Conservation (phyloP, 177 flowering plant genomes). For the Vitis hybrid region DNA sequence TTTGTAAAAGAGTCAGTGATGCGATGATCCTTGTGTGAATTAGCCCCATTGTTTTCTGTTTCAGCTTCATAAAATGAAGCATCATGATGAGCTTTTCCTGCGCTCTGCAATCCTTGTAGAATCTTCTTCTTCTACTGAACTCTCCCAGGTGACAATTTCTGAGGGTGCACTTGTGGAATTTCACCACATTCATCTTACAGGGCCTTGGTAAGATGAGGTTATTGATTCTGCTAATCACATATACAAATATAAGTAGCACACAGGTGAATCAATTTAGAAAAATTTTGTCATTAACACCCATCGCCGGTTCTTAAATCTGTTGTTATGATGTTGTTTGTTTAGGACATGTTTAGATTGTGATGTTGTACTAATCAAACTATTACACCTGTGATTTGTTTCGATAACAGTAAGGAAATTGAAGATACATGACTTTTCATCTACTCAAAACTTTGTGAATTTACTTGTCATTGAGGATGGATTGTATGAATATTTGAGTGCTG, state of each 20-base stretch:
- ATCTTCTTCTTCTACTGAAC: background rate
- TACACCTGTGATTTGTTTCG: no score
- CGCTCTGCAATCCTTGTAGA: background rate
- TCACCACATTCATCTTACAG: background rate
- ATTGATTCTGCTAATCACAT: background rate
- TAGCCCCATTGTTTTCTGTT: background rate
- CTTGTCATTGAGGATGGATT: no score
- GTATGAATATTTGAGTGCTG: no score
- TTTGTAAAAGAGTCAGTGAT: slow-evolving; percentile 86
- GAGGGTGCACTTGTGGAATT: background rate
- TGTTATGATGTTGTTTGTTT: no score
- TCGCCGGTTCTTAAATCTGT: no score
- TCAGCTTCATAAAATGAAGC: slow-evolving; percentile 2
- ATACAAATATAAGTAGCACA: background rate
- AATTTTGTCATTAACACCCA: background rate
- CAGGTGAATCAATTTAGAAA: background rate
- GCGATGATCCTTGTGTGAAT: slow-evolving; percentile 41
- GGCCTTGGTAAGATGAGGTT: background rate
- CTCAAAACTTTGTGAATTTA: no score
- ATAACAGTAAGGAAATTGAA: no score
- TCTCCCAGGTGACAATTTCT: background rate
- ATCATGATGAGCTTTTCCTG: background rate
- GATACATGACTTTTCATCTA: no score
- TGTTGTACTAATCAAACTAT: no score
- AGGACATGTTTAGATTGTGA: no score